Evolutionary conservation across 1,284 basidiomycete genomes (phyloP), one percentile per base, ranked within the genome.

Genomic region (Ustilago hordei): DNA sequence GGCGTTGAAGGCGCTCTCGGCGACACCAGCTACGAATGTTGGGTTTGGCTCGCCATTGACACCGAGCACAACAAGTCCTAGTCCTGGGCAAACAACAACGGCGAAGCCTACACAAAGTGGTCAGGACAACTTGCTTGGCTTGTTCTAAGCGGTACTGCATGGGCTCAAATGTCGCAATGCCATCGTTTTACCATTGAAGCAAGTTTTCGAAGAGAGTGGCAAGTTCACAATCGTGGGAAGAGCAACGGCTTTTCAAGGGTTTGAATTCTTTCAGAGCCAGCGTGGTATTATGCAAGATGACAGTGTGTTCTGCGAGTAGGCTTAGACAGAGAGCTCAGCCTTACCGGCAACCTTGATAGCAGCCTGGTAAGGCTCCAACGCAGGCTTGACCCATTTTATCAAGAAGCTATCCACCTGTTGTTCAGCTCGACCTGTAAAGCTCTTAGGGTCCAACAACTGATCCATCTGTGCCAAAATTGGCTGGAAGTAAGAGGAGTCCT

Each of bases 321-420:
- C 11, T 62, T 70, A 85, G 9, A 85, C 84, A 8, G 72, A 73
- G 19, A 90, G 84, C 83, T 90, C 89, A 19, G 89, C 89, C n/a
- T 87, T 86, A 78, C 87, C 88, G 32, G 92, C 91, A 43, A 88
- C 89, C 78, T 90, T 89, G 63, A 94, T 86, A 77, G 91, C 91
- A 34, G 88, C 86, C 61, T 91, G 89, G 69, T 90, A 91, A 31
- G 89, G 89, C 80, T 88, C 89, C 80, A 99, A 88, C 7, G 93
- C 95, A n/a, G 95, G 95, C 65, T 88, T 87, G 36, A 98, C 95
- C 93, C 93, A 96, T 11, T 95, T 93, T 83, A 88, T 88, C 68
- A 98, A 84, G 87, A 98, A 99, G 78, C 62, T 72, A 45, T 84
- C 81, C 1, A 86, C 83, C 79, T 85, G 83, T 65, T 85, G 76